phyloP scores from a whole-genome alignment of 805 yeast genomes.

The Pichia exigua region DNA sequence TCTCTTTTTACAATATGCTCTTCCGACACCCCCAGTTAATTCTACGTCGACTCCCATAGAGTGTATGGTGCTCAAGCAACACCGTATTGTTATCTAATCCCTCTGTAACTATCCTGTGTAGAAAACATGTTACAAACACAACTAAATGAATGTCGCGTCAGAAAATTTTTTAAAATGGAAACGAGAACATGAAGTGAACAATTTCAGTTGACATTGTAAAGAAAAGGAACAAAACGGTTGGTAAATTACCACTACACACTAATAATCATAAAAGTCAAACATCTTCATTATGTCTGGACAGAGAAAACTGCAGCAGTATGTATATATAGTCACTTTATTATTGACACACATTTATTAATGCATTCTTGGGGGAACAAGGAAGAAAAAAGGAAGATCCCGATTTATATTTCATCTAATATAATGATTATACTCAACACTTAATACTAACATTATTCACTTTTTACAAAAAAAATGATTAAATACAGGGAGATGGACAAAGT shows the following conservation, averaged over 20 bases:
- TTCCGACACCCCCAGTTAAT: conserved; percentile 35
- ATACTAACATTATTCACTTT: neutral
- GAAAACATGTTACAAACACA: neutral
- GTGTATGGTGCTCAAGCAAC: conserved; percentile 1
- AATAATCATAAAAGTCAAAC: neutral
- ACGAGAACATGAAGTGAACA: neutral
- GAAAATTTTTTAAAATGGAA: neutral
- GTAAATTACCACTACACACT: neutral
- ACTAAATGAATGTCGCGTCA: neutral
- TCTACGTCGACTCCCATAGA: neutral
- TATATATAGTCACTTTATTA: neutral
- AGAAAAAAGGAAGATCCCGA: neutral
- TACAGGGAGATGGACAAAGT: conserved; percentile 52
- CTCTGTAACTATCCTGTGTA: neutral
- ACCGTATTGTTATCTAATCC: neutral
- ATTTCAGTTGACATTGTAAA: neutral
- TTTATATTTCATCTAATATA: too few species aligned
- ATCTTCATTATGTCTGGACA: conserved; percentile 27
- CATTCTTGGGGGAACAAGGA: neutral
- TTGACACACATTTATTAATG: neutral
- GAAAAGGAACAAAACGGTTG: neutral
- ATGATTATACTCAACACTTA: neutral
- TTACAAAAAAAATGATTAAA: neutral
- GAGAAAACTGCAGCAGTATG: conserved; percentile 34
- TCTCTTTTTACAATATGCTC: conserved; percentile 65